These are phyloP conservation scores for Sporothrix dimorphospora DNA, from an alignment of 2,329 filamentous ascomycete genomes.

Conservation along the genomic window DNA sequence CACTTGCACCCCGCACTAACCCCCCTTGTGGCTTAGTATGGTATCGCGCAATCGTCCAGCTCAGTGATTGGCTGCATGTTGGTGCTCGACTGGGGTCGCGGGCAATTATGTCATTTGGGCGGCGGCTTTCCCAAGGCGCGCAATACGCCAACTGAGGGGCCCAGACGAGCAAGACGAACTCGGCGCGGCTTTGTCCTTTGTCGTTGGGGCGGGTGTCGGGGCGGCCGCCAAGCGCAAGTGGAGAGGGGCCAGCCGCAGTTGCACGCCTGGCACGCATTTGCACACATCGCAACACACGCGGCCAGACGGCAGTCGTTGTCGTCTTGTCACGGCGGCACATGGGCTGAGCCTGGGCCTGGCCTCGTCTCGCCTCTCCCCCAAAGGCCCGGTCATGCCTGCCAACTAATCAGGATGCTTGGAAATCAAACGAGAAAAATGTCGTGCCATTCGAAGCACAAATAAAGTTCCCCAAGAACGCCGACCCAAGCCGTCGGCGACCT, in stretches of 20 bases:
- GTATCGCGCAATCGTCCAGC: slow-evolving; percentile 34
- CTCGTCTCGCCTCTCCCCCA: not conserved
- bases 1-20: slow-evolving; percentile 33
- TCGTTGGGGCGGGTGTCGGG: slow-evolving; percentile 27
- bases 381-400: not conserved
- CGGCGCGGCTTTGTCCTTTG: not conserved
- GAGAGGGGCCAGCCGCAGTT: not conserved
- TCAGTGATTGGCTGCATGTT: slow-evolving; percentile 28
- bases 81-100: not conserved
- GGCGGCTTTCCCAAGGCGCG: slow-evolving; percentile 24
- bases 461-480: not conserved
- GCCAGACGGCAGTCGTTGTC: slow-evolving; percentile 21
- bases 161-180: not conserved
- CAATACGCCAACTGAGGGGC: too few relatives aligned
- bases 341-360: not conserved
- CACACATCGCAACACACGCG: not conserved
- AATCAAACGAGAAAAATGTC: not conserved
- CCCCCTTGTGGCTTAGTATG: slow-evolving; percentile 26
- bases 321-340: not conserved
- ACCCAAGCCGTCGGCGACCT: not conserved
- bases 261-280: not conserved
- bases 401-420: slow-evolving; percentile 14
- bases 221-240: slow-evolving; percentile 18
- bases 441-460: not conserved
- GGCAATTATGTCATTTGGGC: slow-evolving; percentile 34